Base-by-base conservation (phyloP, 257 asterid genomes). In the Solanum tarijense region DNA sequence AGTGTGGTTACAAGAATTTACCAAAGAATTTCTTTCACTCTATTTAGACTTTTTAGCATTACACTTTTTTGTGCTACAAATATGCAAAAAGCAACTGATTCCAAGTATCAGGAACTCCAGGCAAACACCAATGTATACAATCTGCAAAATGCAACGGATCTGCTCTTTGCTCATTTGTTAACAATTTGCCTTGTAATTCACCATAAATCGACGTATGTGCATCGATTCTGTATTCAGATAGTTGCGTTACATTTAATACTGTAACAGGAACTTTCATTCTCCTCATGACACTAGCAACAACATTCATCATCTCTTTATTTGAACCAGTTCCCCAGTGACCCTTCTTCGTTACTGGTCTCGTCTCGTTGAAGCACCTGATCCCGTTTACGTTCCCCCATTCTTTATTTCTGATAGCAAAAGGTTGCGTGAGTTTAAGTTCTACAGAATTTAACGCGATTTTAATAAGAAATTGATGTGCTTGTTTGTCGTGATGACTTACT, bases 81-180 rank as follows among this genome's bases (percentile, higher is more conserved):
- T 94, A 94, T 29, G 98, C 92, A 31, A 87, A 91, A 86, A 96
- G 88, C 39, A 96, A 91, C 79, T 91, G 96, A 91, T 96, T 96
- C 98, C 98, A 96, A 0, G 98, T 94, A 88, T 96, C 98, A 23
- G 98, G 99, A 89, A 95, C 93, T 66, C 98, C 98, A 2, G 99
- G 98, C 90, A 96, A 85, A 86, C 98, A 95, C 98, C 98, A 96
- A 76, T 96, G 98, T 91, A 96, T 90, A 85, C 99, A 96, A 89
- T 95, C 98, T 29, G 98, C 98, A 93, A 72, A 89, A 55, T 92
- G 96, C 86, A 93, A 68, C 0, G 98, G 98, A 88, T 95, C 96
- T 1, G 90, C 94, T 94, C 91, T 92, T 60, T 96, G 95, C 9
- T 94, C 94, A 2, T 93, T 91, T 2, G 91, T 95, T 91, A 96